A percentile compares a stretch with the other conserved stretches of the same genome.
These are phyloP conservation scores for Melaleuca alternifolia DNA, from an alignment of 345 rosid genomes.

Conservation along the genomic window DNA sequence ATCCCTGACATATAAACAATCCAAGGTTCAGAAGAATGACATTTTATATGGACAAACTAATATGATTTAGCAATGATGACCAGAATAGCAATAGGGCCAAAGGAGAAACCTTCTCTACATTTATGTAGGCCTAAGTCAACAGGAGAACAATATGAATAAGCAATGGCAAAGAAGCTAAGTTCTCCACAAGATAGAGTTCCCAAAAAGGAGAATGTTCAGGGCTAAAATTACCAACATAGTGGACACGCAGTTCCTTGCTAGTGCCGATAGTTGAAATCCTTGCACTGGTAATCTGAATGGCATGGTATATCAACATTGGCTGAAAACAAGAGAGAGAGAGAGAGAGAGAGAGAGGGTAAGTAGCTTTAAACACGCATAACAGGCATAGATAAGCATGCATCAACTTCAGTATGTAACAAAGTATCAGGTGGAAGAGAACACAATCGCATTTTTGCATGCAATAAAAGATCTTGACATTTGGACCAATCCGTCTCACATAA, in stretches of 20 bases:
- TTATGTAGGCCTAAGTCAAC: not conserved
- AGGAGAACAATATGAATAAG: not conserved
- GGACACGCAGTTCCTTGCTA: conserved; percentile 44
- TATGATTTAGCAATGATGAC: not conserved
- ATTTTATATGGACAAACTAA: not conserved
- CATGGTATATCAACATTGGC: conserved; percentile 78
- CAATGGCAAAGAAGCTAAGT: not conserved
- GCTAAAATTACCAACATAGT: conserved; percentile 61
- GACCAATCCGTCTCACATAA: not conserved
- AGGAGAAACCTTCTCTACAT: not conserved
- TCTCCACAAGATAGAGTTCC: not conserved
- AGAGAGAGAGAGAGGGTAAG: not conserved
- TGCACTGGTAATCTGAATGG: conserved; percentile 40
- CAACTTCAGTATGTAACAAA: not conserved
- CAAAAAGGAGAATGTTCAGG: not conserved
- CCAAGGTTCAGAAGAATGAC: not conserved
- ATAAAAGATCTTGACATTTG: not conserved
- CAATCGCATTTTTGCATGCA: not conserved
- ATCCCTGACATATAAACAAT: not conserved
- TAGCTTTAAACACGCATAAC: not conserved
- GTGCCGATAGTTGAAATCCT: conserved; percentile 19
- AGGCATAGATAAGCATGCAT: not conserved
- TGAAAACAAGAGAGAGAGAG: conserved; percentile 22
- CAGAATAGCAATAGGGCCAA: not conserved
- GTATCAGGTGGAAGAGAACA: not conserved